Percentiles rank a stretch among this genome's conserved stretches.
phyloP scores from a whole-genome alignment of 2,329 filamentous ascomycete genomes.

The Paecilomyces fulvus region DNA sequence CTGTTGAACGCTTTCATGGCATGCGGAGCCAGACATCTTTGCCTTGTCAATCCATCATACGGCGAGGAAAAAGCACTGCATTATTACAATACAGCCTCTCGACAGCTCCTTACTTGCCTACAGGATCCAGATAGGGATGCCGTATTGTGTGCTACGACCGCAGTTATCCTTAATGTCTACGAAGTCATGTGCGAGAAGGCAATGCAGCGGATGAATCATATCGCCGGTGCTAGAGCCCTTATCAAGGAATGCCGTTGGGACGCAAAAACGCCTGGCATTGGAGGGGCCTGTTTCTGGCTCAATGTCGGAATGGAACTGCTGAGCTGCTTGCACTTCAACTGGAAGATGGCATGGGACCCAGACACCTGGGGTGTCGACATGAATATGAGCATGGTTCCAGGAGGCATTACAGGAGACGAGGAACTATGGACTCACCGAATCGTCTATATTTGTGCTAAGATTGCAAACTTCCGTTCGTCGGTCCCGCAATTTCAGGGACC shows the following conservation, averaged over 20 bases:
- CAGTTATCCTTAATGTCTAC: conserved; percentile 83
- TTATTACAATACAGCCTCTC: conserved; percentile 81
- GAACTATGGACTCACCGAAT: conserved; percentile 85
- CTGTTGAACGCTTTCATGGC: conserved; percentile 81
- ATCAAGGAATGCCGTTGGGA: conserved; percentile 90
- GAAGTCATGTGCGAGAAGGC: conserved; percentile 83
- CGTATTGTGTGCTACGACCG: conserved; percentile 75
- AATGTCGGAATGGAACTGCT: conserved; percentile 88
- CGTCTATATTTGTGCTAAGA: conserved; percentile 77
- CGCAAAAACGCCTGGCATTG: conserved; percentile 67
- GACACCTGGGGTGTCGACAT: conserved; percentile 84
- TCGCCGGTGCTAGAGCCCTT: conserved; percentile 71
- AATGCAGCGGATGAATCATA: conserved; percentile 78
- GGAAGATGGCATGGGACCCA: conserved; percentile 79
- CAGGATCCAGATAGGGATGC: conserved; percentile 81
- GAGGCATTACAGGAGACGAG: conserved; percentile 53
- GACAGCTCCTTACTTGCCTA: conserved; percentile 63
- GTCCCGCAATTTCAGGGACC: conserved; percentile 54
- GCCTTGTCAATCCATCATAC: conserved; percentile 60
- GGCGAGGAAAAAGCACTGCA: conserved; percentile 68
- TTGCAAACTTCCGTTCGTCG: conserved; percentile 73
- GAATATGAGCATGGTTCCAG: conserved; percentile 53
- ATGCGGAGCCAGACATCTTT: conserved; percentile 76
- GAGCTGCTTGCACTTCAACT: conserved; percentile 78
- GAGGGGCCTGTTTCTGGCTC: conserved; percentile 86